Evolutionary conservation across 2,329 filamentous ascomycete species (phyloP), one percentile per base, ranked within the genome.

Genomic region (Simplicillium aogashimaense): DNA sequence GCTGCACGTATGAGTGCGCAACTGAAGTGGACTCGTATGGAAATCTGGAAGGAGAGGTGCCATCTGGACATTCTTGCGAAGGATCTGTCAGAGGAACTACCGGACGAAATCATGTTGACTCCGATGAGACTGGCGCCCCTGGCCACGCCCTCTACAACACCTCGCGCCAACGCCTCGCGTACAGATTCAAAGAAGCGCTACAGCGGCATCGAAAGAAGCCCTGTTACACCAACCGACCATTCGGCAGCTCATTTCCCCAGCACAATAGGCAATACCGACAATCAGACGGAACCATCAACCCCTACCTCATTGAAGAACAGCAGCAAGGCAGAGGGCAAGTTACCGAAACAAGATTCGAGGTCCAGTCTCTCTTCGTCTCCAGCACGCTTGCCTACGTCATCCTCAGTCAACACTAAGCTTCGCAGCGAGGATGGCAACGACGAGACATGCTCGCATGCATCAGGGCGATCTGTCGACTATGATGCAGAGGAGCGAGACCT

Each of bases 11-110:
- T 94, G 63, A 81, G 89, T 41, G 87, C 87, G 3, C 88, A 90
- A 56, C 65, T 98, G 44, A 94, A 92, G 57, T 95, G 90, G 90
- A 81, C 83, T n/a, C 76, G 90, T 45, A 83, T 94, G 57, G 87
- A 95, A 49, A 92, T 95, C 15, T 95, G 89, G 87, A 84, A 81
- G 40, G 76, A 90, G 52, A 90, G 79, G 54, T 95, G 89, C 48
- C 89, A 98, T 59, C 81, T 83, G 33, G 90, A 95, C 52, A 89
- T 97, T 44, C 66, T 98, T 15, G 69, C 79, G 5, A 74, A 88
- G 60, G 92, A 98, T 55, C 66, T 97, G 8, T 83, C 90, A 40
- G 86, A 95, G 49, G 89, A 95, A 35, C 45, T 48, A 25, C 52
- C 54, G 20, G 30, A 32, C 11, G 30, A 13, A 13, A 12, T 32